phyloP scores from a whole-genome alignment of 2,329 filamentous ascomycete genomes.

The Simplicillium sp. region DNA sequence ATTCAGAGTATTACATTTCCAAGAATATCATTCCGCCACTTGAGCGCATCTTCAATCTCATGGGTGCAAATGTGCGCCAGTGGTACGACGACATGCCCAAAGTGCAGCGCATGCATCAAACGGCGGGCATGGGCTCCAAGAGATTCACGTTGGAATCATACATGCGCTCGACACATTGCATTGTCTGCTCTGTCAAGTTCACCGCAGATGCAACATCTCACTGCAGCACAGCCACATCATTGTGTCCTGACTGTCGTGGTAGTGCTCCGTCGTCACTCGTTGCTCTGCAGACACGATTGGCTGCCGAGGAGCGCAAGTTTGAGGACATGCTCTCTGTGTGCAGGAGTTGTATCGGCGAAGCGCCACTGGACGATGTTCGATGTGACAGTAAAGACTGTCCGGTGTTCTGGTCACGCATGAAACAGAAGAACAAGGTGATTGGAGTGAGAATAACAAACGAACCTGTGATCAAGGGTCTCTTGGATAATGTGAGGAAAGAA shows the following conservation, averaged over 20 bases:
- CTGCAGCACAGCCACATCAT: conserved; percentile 17
- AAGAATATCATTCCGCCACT: conserved; percentile 94
- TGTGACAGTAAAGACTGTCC: conserved; percentile 92
- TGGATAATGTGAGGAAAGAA: conserved; percentile 14
- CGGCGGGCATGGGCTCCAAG: conserved; percentile 20
- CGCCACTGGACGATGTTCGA: conserved; percentile 65
- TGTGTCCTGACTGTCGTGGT: conserved; percentile 50
- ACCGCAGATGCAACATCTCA: conserved; percentile 13
- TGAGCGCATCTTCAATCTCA: conserved; percentile 92
- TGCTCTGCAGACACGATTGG: conserved; percentile 52
- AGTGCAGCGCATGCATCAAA: conserved; percentile 55
- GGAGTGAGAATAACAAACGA: conserved; percentile 23
- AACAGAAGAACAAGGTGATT: conserved; percentile 42
- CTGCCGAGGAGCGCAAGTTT: conserved; percentile 52
- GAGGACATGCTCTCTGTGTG: conserved; percentile 63
- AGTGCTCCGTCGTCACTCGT: conserved; percentile 52
- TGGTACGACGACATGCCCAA: conserved; percentile 99
- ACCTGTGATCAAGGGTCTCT: conserved; percentile 22
- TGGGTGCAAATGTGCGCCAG: conserved; percentile 78
- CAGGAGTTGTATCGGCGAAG: conserved; percentile 65
- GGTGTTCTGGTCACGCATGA: conserved; percentile 74
- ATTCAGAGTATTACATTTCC: conserved; percentile 92
- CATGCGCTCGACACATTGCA: conserved; percentile 70
- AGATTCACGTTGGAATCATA: conserved; percentile 88
- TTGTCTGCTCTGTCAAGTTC: conserved; percentile 60